Evolutionary conservation across 225 moss, liverwort and hornwort genomes (phyloP).

Genomic region (Lunularia cruciata): DNA sequence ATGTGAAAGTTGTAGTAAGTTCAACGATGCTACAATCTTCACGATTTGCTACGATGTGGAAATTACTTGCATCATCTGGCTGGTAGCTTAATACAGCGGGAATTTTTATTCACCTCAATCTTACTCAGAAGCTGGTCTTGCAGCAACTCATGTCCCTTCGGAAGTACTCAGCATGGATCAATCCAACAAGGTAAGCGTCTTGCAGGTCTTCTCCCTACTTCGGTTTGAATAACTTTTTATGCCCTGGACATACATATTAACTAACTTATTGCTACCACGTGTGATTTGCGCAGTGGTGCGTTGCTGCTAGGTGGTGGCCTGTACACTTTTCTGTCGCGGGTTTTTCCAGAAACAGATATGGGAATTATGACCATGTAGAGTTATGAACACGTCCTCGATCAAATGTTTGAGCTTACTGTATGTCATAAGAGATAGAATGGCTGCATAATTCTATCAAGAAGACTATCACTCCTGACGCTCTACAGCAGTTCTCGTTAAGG

Average conservation of each 20-base stretch:
- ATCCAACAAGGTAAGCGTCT: constrained; percentile 71
- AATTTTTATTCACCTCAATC: no score
- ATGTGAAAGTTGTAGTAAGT: no score
- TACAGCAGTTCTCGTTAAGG: no score
- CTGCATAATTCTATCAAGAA: no score
- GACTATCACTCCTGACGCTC: no score
- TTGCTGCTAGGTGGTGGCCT: constrained; percentile 85
- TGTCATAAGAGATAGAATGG: no score
- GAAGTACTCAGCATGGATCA: constrained; percentile 97
- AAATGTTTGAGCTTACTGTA: no score
- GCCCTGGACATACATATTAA: neutral
- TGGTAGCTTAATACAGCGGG: neutral
- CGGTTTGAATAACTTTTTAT: neutral
- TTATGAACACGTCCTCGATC: no score
- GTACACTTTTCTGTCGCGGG: constrained; percentile 78
- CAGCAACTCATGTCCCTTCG: constrained; percentile 99
- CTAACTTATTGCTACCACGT: constrained; percentile 12
- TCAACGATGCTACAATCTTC: no score
- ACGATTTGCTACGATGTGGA: neutral
- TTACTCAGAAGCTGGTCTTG: constrained; percentile 7
- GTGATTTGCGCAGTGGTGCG: constrained; percentile 70
- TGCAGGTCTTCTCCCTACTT: constrained; percentile 3
- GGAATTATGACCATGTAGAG: constrained; percentile 61
- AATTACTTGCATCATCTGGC: neutral
- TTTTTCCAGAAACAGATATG: constrained; percentile 63